Percentiles rank a stretch among this genome's conserved stretches.
Conservation (phyloP, 208 protist genomes). For the Blastocrithidia nonstop region DNA sequence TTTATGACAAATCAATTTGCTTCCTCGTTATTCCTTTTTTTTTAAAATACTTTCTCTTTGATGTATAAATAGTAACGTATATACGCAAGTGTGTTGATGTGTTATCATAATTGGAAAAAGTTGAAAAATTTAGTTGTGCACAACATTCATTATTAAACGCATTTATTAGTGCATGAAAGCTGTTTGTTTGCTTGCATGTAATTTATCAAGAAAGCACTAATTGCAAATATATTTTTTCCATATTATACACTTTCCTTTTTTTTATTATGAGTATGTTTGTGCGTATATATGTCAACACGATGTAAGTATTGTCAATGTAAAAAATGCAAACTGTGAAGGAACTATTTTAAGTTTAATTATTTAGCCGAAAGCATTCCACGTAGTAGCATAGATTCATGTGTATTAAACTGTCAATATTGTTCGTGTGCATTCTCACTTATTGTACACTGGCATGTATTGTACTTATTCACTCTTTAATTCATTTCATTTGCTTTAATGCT, state of each 20-base stretch:
- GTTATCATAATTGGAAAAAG: too few species aligned
- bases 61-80: too few species aligned
- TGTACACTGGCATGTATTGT: not conserved
- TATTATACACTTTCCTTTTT: conserved; percentile 7
- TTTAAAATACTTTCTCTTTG: too few species aligned
- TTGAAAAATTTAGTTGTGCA: too few species aligned
- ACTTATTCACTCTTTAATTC: not conserved
- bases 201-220: not conserved
- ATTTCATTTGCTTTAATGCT: not conserved
- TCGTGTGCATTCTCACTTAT: not conserved
- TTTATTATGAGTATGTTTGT: conserved; percentile 7
- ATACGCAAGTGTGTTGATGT: too few species aligned
- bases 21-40: too few species aligned
- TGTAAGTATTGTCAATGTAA: conserved; percentile 5
- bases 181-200: too few species aligned
- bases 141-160: too few species aligned
- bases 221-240: not conserved
- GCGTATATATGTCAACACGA: conserved; percentile 3
- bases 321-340: not conserved
- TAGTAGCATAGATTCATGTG: not conserved
- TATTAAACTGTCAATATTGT: not conserved
- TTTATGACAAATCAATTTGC: too few species aligned
- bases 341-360: not conserved
- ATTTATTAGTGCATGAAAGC: too few species aligned
- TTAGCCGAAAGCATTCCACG: not conserved